Evolutionary conservation across 1,284 basidiomycete species (phyloP).

Genomic region (Boletus chippewaensis): DNA sequence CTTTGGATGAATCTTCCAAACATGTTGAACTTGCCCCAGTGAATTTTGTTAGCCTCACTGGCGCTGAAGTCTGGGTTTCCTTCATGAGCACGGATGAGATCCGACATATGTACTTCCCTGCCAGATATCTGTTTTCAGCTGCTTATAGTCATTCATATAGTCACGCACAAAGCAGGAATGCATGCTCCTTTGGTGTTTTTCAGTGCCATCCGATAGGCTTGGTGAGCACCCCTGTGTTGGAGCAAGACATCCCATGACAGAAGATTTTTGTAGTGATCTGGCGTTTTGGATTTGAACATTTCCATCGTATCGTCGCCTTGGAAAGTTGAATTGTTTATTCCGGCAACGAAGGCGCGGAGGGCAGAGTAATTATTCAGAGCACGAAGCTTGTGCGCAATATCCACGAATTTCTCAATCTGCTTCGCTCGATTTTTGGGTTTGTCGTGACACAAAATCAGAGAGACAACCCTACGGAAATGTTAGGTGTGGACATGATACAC

Average conservation of each 20-base stretch:
- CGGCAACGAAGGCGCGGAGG: constrained; percentile 72
- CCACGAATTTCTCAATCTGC: constrained; percentile 73
- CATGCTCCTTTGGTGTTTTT: constrained; percentile 75
- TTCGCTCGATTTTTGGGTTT: constrained; percentile 55
- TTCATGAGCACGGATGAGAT: constrained; percentile 71
- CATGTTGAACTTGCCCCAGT: constrained; percentile 84
- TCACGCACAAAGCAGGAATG: constrained; percentile 66
- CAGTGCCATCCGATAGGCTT: constrained; percentile 72
- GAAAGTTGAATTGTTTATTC: constrained; percentile 71
- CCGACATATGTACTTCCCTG: constrained; percentile 80
- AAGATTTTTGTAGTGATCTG: constrained; percentile 61
- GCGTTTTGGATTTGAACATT: constrained; percentile 53
- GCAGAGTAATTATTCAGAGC: constrained; percentile 74
- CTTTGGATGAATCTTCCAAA: constrained; percentile 70
- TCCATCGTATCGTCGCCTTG: constrained; percentile 67
- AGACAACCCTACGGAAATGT: constrained; percentile 53
- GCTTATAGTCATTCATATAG: constrained; percentile 23
- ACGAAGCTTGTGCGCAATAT: constrained; percentile 64
- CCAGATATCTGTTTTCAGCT: constrained; percentile 13
- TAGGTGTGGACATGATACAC: constrained; percentile 2
- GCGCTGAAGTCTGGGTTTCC: constrained; percentile 62
- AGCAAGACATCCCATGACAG: constrained; percentile 73
- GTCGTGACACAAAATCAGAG: constrained; percentile 74
- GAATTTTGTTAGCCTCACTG: constrained; percentile 57
- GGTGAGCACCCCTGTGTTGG: constrained; percentile 64